Evolutionary conservation across 768 basidiomycete genomes (phyloP).

Genomic region (Gelatoporia subvermispora): DNA sequence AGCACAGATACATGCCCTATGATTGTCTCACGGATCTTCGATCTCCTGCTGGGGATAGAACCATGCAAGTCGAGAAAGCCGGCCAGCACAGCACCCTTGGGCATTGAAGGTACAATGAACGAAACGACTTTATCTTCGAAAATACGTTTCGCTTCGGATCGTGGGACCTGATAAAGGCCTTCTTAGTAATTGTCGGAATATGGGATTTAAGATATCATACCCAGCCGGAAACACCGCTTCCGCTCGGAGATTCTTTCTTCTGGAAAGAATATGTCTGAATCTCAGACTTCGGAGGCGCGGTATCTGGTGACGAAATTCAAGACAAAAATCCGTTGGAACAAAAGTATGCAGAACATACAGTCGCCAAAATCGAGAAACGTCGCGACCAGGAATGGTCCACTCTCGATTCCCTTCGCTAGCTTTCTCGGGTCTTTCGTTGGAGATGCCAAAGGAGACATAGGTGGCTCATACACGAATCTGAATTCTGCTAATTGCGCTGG

Average conservation of each 20-base stretch:
- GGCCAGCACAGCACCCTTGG: conserved; percentile 34
- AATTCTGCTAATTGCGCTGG: conserved; percentile 37
- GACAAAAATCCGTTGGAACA: background rate
- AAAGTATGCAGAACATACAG: conserved; percentile 37
- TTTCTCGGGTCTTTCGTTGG: too few species aligned
- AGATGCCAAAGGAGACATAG: background rate
- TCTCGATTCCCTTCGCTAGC: conserved; percentile 5
- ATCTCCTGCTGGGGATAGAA: conserved; percentile 26
- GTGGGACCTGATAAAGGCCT: conserved; percentile 3
- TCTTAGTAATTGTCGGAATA: background rate
- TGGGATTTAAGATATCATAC: background rate
- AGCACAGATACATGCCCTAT: conserved; percentile 49
- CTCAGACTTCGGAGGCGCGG: conserved; percentile 32
- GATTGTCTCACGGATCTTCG: conserved; percentile 31
- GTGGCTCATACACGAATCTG: conserved; percentile 33
- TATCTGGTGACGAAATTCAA: conserved; percentile 21
- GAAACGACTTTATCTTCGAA: conserved; percentile 43
- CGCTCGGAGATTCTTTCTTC: conserved; percentile 11
- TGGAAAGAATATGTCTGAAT: conserved; percentile 26
- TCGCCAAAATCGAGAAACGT: conserved; percentile 57
- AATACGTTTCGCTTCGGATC: conserved; percentile 23
- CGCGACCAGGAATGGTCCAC: conserved; percentile 44
- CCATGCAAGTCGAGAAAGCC: conserved; percentile 48
- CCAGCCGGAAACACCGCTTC: conserved; percentile 37
- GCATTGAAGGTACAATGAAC: conserved; percentile 37